Evolutionary conservation across 139 green algal species (phyloP).

Genomic region (Coccomyxa sp.): DNA sequence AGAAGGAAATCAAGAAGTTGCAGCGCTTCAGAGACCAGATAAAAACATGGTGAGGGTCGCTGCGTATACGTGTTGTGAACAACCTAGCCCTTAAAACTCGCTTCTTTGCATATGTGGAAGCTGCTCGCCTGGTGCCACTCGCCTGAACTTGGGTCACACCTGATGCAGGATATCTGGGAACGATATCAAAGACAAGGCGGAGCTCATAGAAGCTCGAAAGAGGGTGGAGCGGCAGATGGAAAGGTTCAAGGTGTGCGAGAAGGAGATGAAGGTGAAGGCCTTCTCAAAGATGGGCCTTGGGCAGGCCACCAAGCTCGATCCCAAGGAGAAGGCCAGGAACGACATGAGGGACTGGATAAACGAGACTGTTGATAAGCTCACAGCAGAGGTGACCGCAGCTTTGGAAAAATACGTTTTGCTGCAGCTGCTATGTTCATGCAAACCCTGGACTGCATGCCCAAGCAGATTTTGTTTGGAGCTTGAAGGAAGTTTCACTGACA

Average conservation of each 20-base stretch:
- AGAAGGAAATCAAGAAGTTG: slow-evolving; percentile 99
- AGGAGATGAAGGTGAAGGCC: slow-evolving; percentile 96
- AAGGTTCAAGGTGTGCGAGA: slow-evolving; percentile 93
- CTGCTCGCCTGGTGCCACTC: background rate
- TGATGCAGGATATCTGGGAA: slow-evolving; percentile 62
- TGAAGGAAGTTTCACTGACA: no score
- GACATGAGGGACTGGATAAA: slow-evolving; percentile 93
- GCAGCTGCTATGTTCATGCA: background rate
- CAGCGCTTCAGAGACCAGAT: slow-evolving; percentile 97
- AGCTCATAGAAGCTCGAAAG: slow-evolving; percentile 74
- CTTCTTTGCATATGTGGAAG: no score
- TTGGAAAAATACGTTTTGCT: background rate
- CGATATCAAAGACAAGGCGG: slow-evolving; percentile 97
- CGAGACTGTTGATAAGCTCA: slow-evolving; percentile 70
- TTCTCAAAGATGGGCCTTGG: slow-evolving; percentile 86
- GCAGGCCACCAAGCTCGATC: slow-evolving; percentile 65
- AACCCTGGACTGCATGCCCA: background rate
- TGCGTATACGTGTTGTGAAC: background rate
- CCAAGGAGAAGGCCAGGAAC: slow-evolving; percentile 74
- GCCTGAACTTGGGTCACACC: background rate
- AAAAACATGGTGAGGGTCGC: slow-evolving; percentile 84
- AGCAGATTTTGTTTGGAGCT: no score
- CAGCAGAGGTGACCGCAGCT: slow-evolving; percentile 44
- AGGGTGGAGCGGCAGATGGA: slow-evolving; percentile 97
- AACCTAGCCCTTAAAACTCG: background rate